Conservation (phyloP, 164 flowering plant genomes). For the Liriodendron chinense region DNA sequence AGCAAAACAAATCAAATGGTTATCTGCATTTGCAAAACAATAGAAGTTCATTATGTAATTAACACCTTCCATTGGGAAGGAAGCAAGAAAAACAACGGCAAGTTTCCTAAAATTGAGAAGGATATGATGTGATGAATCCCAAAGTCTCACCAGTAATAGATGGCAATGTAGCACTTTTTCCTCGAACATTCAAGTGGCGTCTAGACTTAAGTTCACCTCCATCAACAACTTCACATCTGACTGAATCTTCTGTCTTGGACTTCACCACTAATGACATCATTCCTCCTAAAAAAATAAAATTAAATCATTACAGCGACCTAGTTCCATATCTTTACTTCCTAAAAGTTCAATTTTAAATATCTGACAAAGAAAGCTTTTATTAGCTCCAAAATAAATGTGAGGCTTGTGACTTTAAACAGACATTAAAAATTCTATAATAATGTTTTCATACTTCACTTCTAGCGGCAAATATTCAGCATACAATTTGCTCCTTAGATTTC, state of each 20-base stretch:
- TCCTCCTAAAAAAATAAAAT: constrained; percentile 55
- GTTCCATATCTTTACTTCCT: background rate
- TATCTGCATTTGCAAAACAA: constrained; percentile 10
- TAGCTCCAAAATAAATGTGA: background rate
- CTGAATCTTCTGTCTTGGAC: constrained; percentile 88
- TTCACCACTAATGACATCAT: constrained; percentile 95
- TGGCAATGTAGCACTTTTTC: constrained; percentile 86
- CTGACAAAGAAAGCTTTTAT: background rate
- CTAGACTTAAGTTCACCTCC: constrained; percentile 99
- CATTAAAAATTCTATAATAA: too few relatives aligned
- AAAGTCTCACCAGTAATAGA: constrained; percentile 48
- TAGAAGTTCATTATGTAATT: background rate
- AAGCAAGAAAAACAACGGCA: constrained; percentile 1
- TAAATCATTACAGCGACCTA: background rate
- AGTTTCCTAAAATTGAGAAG: background rate
- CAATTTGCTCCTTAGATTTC: too few relatives aligned
- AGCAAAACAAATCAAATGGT: constrained; percentile 15
- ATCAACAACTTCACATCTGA: constrained; percentile 93
- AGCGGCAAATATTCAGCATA: too few relatives aligned
- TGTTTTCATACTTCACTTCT: background rate
- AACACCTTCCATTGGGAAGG: background rate
- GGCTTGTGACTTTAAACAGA: background rate
- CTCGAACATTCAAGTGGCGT: constrained; percentile 93
- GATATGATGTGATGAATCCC: background rate
- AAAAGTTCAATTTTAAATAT: background rate